Base-by-base conservation (phyloP, 2,329 filamentous ascomycete species). In the Paraphoma sp. region DNA sequence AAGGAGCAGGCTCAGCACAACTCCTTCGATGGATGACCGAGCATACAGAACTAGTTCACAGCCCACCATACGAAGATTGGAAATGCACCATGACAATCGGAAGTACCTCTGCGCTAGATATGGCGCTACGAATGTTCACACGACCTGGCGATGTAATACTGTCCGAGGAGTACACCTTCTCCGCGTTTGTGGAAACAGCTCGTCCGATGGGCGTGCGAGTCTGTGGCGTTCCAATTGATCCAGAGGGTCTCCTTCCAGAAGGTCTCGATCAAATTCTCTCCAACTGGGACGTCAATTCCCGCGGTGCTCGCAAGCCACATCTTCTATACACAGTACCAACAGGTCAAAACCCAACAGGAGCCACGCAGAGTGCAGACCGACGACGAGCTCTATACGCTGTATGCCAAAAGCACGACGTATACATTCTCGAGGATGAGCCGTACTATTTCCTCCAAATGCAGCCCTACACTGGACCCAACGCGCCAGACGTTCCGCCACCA, bases 401-500 rank as follows among this genome's bases (percentile, higher is more conserved):
- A 12, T 90, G 89, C 31, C 89, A 89, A 73, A 92, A 92, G 79
- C 92, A 97, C 76, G 91, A 97, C 71, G 71, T 97, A 41, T 90
- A 86, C 79, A 93, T 97, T 71, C 80, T 97, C 65, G 93, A 97
- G 79, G 93, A 97, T 73, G 93, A 97, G 74, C 93, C 93, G 1
- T 97, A 97, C 80, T 97, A 96, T 79, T 97, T 94, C 80, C 83
- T 97, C 36, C 93, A 97, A 77, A 91, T 93, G 89, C 87, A 91
- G 66, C 87, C 89, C 0, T 94, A 93, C 77, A 83, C 83, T 1
- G 83, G 85, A 12, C 78, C 82, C 31, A 76, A 82, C 61, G 77
- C 81, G 14, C 76, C 83, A 0, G 77, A 81, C 1, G 78, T 81
- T 4, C 84, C 86, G 6, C 81, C 85, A 0, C 88, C 89, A 6